These are phyloP conservation scores for Clonostachys rosea DNA, from an alignment of 2,329 filamentous ascomycete genomes.

Conservation along the genomic window DNA sequence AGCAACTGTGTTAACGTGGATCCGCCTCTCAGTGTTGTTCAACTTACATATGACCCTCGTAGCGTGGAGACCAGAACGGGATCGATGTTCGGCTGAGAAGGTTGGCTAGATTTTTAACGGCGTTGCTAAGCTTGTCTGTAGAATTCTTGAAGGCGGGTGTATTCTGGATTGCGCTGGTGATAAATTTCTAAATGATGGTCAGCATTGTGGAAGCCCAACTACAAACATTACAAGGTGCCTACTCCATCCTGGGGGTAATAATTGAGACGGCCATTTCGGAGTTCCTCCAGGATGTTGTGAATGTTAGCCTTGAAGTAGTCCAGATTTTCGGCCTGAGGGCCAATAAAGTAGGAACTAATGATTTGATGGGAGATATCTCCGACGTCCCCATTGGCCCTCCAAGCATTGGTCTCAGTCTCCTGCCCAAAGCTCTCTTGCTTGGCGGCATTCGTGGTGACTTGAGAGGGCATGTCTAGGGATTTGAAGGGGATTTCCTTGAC, in stretches of 20 bases:
- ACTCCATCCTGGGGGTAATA: constrained; percentile 30
- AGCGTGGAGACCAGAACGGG: constrained; percentile 40
- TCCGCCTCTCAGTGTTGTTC: background rate
- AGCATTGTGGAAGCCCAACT: background rate
- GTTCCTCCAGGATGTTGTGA: constrained; percentile 27
- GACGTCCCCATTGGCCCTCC: background rate
- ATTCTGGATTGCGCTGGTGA: constrained; percentile 23
- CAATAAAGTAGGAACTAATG: constrained; percentile 35
- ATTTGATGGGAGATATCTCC: constrained; percentile 12
- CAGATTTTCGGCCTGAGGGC: constrained; percentile 35
- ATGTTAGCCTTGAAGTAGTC: constrained; percentile 30
- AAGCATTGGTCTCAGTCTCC: background rate
- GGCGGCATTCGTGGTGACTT: no score
- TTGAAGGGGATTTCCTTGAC: no score
- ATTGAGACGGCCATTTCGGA: constrained; percentile 20
- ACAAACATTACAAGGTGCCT: background rate
- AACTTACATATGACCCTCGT: constrained; percentile 39
- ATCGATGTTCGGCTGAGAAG: constrained; percentile 35
- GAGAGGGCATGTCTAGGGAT: no score
- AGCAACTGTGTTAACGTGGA: background rate
- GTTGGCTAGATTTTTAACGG: constrained; percentile 24
- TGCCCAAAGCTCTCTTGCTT: no score
- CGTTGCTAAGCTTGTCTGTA: constrained; percentile 23
- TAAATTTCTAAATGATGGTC: constrained; percentile 18
- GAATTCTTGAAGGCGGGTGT: constrained; percentile 24